A percentile compares a stretch with the other conserved stretches of the same genome.
Evolutionary conservation across 768 basidiomycete species (phyloP).

Genomic region (Kwoniella dendrophila): DNA sequence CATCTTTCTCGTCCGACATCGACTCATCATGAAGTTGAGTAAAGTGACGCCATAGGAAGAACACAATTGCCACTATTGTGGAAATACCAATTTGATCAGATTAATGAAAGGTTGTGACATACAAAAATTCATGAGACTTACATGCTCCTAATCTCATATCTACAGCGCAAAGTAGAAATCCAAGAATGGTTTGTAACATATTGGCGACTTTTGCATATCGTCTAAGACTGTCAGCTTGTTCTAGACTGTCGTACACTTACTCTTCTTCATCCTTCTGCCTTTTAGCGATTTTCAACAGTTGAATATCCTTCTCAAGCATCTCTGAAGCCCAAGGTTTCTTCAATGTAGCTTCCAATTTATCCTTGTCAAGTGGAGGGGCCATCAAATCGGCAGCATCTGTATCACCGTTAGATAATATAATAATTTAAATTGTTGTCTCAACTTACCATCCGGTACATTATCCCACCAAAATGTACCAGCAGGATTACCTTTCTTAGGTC

Average conservation of each 20-base stretch:
- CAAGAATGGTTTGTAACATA: conserved; percentile 52
- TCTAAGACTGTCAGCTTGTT: conserved; percentile 20
- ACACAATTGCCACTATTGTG: conserved; percentile 39
- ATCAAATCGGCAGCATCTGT: conserved; percentile 45
- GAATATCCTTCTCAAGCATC: conserved; percentile 50
- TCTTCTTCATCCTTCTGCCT: conserved; percentile 44
- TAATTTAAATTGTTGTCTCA: background rate
- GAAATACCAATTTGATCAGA: background rate
- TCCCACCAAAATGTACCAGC: conserved; percentile 56
- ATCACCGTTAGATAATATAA: background rate
- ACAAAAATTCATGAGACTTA: conserved; percentile 24
- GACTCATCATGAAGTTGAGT: conserved; percentile 35
- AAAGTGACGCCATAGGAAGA: conserved; percentile 51
- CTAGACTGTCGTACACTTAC: conserved; percentile 17
- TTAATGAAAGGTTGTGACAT: background rate
- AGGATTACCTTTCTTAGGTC: conserved; percentile 46
- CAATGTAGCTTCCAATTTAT: conserved; percentile 41
- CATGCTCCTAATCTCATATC: conserved; percentile 48
- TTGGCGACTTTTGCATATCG: conserved; percentile 53
- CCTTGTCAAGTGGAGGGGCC: conserved; percentile 48
- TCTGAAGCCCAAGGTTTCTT: conserved; percentile 43
- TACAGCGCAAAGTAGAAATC: conserved; percentile 48
- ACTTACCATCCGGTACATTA: conserved; percentile 53
- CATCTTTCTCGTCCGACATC: conserved; percentile 30
- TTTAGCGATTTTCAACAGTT: conserved; percentile 45